Base-by-base conservation (phyloP, 495 filamentous ascomycete species). In the Xylaria castorea region DNA sequence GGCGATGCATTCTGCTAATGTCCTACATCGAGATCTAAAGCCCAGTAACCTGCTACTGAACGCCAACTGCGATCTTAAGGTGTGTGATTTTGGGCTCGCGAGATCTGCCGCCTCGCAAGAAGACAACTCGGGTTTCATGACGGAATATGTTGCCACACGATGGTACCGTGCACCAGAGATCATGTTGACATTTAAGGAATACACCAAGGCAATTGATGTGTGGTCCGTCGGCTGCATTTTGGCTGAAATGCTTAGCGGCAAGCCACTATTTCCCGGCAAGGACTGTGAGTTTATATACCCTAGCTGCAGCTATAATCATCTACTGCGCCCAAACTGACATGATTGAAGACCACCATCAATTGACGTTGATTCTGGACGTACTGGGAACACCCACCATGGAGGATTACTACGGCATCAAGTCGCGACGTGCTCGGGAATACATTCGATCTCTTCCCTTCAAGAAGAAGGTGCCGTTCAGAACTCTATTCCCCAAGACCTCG, bases 131-230 rank as follows among this genome's bases (percentile, higher is more conserved):
- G 97, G 97, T 36, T 99, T 98, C 88, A 99, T 99, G 97, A 99
- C 97, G 20, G 97, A 99, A 93, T 99, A 99, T 80, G 97, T 99
- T 68, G 97, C 97, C 60, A 99, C 97, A 67, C 89, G 97, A 78
- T 99, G 97, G 97, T 99, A 99, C 82, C 92, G 97, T 80, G 96
- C 97, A 2, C 97, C 97, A 62, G 97, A 99, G 83, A 99, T 99
- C 82, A 99, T 99, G 97, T 91, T 99, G 86, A 98, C 95, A 61
- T 99, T 99, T 89, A 98, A 99, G 86, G 96, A 98, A 84, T 98
- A 99, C 85, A 99, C 97, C 71, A 99, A 98, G 86, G 97, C 97
- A 42, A 99, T 99, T 80, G 97, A 99, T 80, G 94, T 99, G 32
- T 99, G 97, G 97, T 97, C 94, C 80, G 97, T 99, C 51, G 97